phyloP scores from a whole-genome alignment of 257 asterid species.

The Haberlea rhodopensis region DNA sequence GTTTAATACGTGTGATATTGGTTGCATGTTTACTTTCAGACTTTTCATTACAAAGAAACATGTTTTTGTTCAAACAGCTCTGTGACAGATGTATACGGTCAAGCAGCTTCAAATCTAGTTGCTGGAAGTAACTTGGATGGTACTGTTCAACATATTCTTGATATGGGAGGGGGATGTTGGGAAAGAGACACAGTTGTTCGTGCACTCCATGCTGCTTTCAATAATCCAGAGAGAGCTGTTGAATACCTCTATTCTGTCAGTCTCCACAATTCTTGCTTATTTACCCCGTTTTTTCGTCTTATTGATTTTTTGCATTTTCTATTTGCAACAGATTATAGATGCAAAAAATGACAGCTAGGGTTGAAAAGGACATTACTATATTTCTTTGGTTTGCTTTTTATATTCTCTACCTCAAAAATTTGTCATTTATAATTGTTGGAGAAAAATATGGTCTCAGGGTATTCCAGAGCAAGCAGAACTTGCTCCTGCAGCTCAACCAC shows the following conservation, averaged over 20 bases:
- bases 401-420: too few relatives aligned
- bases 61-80: constrained; percentile 33
- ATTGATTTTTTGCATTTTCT: constrained; percentile 7
- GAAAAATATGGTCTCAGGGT: constrained; percentile 44
- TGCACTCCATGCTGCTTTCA: constrained; percentile 65
- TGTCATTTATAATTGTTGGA: too few relatives aligned
- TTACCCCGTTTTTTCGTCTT: constrained; percentile 1
- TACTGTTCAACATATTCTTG: constrained; percentile 61
- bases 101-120: constrained; percentile 65
- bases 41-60: not conserved
- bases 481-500: constrained; percentile 53
- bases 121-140: constrained; percentile 57
- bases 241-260: constrained; percentile 71
- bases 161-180: constrained; percentile 79
- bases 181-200: constrained; percentile 56
- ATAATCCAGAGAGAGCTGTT: constrained; percentile 73
- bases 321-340: not conserved
- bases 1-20: constrained; percentile 9
- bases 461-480: constrained; percentile 80
- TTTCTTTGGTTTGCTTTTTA: not conserved
- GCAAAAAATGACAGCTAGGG: not conserved
- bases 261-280: constrained; percentile 16
- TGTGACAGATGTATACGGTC: constrained; percentile 44
- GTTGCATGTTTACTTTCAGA: not conserved
- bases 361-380: too few relatives aligned